Base-by-base conservation (phyloP, 1,139 yeast species). In the Lodderomyces orthopsilosis region DNA sequence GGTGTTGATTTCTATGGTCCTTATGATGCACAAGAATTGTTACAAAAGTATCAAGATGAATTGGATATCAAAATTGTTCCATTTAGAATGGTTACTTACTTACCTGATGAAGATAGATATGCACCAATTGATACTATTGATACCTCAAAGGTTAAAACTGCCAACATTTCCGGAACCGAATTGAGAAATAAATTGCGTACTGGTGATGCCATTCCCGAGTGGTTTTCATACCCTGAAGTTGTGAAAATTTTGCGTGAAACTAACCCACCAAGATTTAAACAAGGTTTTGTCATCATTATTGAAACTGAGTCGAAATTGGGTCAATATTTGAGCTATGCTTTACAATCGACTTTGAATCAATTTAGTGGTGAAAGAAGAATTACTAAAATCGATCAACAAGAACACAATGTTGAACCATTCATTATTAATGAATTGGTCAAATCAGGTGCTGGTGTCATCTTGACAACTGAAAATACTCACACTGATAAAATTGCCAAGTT, bases 181-280 rank as follows among this genome's bases (percentile, higher is more conserved):
- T 79, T 91, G 59, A 83, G 98, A 71, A 84, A 84, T 67, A 80
- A 93, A 55, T 79, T 91, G 61, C 85, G 83, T 70, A 85, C 85
- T 47, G 98, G 98, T 46, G 77, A 85, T 38, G 85, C 83, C 48
- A 91, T 91, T 54, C 98, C 98, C 48, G 94, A 81, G 58, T 91
- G 98, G 98, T 91, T 91, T 69, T 88, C 96, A 2, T 91, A 91
- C 68, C 97, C 97, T 5, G 97, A 91, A 66, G 97, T 91, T 40
- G 98, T 91, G 48, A 77, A 79, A 62, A 91, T 91, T 49, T 77
- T 91, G 58, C 84, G 98, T 63, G 94, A 89, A 55, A 82, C 94
- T 38, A 91, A 91, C 65, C 98, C 98, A 47, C 96, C 98, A 50
- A 83, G 97, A 68, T 79, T 75, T 48, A 66, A 76, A 49, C 98